Evolutionary conservation across 1,139 yeast species (phyloP), one percentile per base, ranked within the genome.

Genomic region (Sugiyamaella xylanicola): DNA sequence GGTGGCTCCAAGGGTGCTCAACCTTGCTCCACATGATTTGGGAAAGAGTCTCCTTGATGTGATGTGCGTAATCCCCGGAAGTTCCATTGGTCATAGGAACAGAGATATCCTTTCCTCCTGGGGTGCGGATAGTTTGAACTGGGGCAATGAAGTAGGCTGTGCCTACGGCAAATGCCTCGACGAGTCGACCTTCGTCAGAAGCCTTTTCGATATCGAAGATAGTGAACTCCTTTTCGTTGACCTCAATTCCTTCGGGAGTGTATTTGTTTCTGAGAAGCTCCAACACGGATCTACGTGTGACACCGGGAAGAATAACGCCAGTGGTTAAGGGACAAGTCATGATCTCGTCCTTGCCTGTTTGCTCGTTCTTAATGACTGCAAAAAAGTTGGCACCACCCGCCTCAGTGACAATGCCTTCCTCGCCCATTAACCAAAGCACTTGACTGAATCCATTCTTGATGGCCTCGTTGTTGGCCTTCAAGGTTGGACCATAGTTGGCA

Each of bases 321-420:
- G 72, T 73, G 19, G 60, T 55, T 57, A 76, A 67, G 4, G 79
- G 77, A 61, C 79, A 76, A 25, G 79, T 76, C 47, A 70, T 72
- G 65, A 75, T 69, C 60, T 76, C 78, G 55, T 68, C 69, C 61
- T 66, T 68, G 32, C 74, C 76, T 9, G 56, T 29, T 35, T 67
- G 67, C 32, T 67, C 66, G 55, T 70, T 66, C 63, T 71, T 65
- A 71, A 75, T 69, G 22, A 74, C 77, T 48, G 72, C 74, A 64
- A 76, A 76, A 62, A 76, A 76, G 61, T 76, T 77, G 70, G 77
- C 75, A 42, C 77, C 75, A 19, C 80, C 80, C 19, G 77, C 79
- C 62, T 76, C 80, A 39, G 80, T 76, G 56, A 76, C 75, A 64
- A 72, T 67, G 4, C 70, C 66, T 27, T 58, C 54, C 20, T 73